Evolutionary conservation across 2,329 filamentous ascomycete species (phyloP).

Genomic region (Coleophoma crateriformis): DNA sequence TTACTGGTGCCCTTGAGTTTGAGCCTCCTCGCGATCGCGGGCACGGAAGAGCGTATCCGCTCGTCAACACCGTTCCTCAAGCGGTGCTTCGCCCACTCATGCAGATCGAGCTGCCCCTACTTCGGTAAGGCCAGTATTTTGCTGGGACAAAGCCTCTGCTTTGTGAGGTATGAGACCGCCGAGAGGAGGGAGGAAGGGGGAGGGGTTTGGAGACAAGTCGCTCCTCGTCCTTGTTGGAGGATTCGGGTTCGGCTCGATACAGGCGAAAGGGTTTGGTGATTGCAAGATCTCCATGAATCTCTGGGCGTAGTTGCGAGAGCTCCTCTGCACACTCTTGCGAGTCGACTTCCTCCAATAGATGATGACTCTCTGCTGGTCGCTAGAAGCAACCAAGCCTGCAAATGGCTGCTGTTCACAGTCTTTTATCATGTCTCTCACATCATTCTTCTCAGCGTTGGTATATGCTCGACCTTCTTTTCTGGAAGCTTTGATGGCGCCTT

Average conservation of each 20-base stretch:
- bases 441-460: background rate
- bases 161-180: background rate
- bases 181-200: background rate
- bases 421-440: background rate
- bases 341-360: background rate
- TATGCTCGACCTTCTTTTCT: background rate
- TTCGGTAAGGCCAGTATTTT: no score
- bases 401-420: constrained; percentile 1
- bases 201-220: background rate
- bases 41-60: background rate
- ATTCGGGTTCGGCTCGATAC: background rate
- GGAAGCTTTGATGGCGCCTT: background rate
- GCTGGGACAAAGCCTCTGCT: no score
- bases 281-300: background rate
- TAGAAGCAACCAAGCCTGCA: background rate
- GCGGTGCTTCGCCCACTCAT: no score
- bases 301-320: background rate
- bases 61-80: background rate
- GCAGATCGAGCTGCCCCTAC: no score
- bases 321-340: background rate
- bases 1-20: no score
- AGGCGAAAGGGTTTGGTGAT: background rate
- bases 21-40: no score
- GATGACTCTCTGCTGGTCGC: no score
- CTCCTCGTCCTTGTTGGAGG: background rate